phyloP scores from a whole-genome alignment of 2,329 filamentous ascomycete species.

The Eutypella sp. region DNA sequence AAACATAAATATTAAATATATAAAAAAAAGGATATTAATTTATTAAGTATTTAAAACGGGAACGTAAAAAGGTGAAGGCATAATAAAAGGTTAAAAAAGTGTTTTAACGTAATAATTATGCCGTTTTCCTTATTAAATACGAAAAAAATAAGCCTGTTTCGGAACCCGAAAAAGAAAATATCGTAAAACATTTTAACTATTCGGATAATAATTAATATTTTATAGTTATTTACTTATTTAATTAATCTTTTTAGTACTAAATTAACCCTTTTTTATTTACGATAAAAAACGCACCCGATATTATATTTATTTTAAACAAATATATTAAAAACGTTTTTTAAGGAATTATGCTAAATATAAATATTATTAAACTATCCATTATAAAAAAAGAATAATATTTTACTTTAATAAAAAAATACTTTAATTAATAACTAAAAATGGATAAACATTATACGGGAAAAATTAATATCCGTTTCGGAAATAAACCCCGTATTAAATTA shows the following conservation, averaged over 20 bases:
- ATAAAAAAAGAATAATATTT: not conserved
- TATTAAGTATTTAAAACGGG: not conserved
- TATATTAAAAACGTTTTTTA: not conserved
- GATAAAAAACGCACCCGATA: not conserved
- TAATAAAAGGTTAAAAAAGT: too few relatives aligned
- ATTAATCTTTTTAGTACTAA: not conserved
- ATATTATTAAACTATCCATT: too few relatives aligned
- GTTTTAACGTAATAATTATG: not conserved
- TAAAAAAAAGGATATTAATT: not conserved
- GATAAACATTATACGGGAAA: too few relatives aligned
- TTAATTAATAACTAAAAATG: too few relatives aligned
- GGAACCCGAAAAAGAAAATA: not conserved
- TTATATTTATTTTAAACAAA: not conserved
- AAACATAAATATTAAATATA: not conserved
- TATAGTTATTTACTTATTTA: not conserved
- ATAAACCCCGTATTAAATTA: too few relatives aligned
- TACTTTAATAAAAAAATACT: not conserved
- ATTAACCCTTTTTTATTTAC: not conserved
- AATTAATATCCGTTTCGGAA: too few relatives aligned
- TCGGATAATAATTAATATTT: not conserved
- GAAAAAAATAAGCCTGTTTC: not conserved
- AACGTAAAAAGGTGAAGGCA: not conserved
- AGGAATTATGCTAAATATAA: too few relatives aligned
- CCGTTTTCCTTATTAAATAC: too few relatives aligned
- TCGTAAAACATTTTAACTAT: not conserved